Evolutionary conservation across 352 stramenopile genomes (phyloP), one percentile per base, ranked within the genome.

Genomic region (Phytopythium montanum): DNA sequence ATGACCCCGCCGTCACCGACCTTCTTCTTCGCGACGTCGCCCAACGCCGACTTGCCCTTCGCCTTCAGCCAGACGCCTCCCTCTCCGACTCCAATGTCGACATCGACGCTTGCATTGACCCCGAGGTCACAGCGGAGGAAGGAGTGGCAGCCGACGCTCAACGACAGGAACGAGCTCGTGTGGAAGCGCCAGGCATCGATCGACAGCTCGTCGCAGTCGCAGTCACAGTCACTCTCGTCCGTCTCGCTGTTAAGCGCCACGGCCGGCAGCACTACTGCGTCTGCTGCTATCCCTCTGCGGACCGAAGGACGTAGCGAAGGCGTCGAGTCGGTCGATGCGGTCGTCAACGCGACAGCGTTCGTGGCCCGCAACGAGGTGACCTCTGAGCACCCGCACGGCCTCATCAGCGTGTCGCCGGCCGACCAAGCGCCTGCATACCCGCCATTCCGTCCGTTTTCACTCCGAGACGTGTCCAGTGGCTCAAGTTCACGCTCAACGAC

Each of bases 341-440:
- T 85, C 14, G 54, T 75, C 10, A 26, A 61, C 0, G 42, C 67
- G 16, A 85, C 75, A 12, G 67, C 75, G 31, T 82, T 85, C 33
- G 73, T 85, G 31, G 66, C 58, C 2, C 72, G 69, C 49, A 70
- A 68, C 38, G 19, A 61, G 25, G 44, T 62, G 33, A 58, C 64
- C 3, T 25, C 29, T 9, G 58, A 66, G n/a, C 55, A 68, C 26
- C 62, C 63, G 5, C 64, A 74, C 34, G 65, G 66, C 2, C 49
- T 38, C 13, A 54, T 82, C 13, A 23, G 50, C 14, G 41, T 82
- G 31, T 55, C 67, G 9, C 28, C 62, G 0, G 75, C 75, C 3
- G 61, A 73, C 9, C 58, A 68, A 21, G 65, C 72, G 14, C 56
- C 42, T n/a, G 73, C 81, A 12, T 79, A 78, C 44, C 60, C 63